phyloP scores from a whole-genome alignment of 768 basidiomycete species.

The Tulasnella sp. region DNA sequence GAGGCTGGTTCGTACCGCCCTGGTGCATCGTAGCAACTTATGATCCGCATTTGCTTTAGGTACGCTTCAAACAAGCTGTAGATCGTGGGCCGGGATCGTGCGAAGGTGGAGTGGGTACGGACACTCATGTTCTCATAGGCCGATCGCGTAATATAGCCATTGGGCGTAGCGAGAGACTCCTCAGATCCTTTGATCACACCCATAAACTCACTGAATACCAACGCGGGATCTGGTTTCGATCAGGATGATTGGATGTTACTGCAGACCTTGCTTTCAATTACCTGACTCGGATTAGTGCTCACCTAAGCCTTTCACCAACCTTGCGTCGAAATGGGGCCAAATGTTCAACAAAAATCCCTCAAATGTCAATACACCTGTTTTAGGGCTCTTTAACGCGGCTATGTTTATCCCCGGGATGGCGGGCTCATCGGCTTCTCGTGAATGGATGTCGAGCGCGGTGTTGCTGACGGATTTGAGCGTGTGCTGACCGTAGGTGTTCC shows the following conservation, averaged over 20 bases:
- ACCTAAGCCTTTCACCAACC: conserved; percentile 44
- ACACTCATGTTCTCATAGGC: conserved; percentile 30
- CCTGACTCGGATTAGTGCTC: conserved; percentile 8
- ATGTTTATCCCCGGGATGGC: not conserved
- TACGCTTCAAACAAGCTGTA: conserved; percentile 49
- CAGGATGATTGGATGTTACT: not conserved
- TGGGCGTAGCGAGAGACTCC: conserved; percentile 29
- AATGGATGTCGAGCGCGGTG: not conserved
- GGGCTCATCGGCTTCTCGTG: not conserved
- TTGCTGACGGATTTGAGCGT: not conserved
- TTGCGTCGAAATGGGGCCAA: conserved; percentile 49
- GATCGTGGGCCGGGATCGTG: conserved; percentile 33
- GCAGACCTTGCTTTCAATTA: not conserved
- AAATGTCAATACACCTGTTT: conserved; percentile 30
- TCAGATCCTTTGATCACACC: conserved; percentile 63
- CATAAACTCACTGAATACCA: conserved; percentile 15
- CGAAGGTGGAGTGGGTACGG: conserved; percentile 35
- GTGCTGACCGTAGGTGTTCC: not conserved
- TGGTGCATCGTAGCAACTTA: conserved; percentile 36
- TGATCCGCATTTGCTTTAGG: conserved; percentile 30
- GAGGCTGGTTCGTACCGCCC: conserved; percentile 27
- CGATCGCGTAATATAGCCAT: conserved; percentile 33
- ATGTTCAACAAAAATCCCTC: conserved; percentile 39
- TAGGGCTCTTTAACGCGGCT: not conserved
- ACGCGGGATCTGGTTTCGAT: conserved; percentile 3